Conservation (phyloP, 306 rosid genomes). For the Prunus dulcis region DNA sequence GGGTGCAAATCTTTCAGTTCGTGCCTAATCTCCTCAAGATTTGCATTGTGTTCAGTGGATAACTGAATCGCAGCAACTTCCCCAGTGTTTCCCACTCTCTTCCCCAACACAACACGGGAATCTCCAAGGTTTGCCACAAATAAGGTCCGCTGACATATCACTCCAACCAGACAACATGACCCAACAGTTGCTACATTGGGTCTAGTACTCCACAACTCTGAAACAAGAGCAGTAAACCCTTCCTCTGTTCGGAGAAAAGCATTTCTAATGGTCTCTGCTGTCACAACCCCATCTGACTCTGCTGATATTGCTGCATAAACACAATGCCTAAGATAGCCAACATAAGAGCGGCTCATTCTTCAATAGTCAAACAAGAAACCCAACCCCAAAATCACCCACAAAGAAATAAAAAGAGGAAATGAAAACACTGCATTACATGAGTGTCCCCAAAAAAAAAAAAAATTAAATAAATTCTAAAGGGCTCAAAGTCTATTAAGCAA, state of each 20-base stretch:
- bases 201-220: conserved; percentile 55
- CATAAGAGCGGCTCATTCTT: conserved; percentile 38
- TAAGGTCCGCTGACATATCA: conserved; percentile 68
- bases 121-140: conserved; percentile 82
- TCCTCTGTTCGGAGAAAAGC: conserved; percentile 73
- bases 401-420: not conserved
- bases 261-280: conserved; percentile 51
- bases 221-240: conserved; percentile 65
- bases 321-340: conserved; percentile 49
- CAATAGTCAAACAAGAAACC: conserved; percentile 13
- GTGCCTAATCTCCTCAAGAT: conserved; percentile 62
- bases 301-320: conserved; percentile 59
- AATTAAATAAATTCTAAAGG: not conserved
- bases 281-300: conserved; percentile 56
- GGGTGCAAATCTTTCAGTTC: conserved; percentile 75
- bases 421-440: not conserved
- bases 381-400: conserved; percentile 18
- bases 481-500: not conserved
- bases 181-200: conserved; percentile 79
- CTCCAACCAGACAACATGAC: conserved; percentile 83
- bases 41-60: conserved; percentile 86
- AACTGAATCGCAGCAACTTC: conserved; percentile 79
- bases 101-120: conserved; percentile 86
- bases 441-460: not conserved
- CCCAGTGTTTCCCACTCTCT: conserved; percentile 77